Base-by-base conservation (phyloP, 2,329 filamentous ascomycete genomes). In the Fusarium nodosum region DNA sequence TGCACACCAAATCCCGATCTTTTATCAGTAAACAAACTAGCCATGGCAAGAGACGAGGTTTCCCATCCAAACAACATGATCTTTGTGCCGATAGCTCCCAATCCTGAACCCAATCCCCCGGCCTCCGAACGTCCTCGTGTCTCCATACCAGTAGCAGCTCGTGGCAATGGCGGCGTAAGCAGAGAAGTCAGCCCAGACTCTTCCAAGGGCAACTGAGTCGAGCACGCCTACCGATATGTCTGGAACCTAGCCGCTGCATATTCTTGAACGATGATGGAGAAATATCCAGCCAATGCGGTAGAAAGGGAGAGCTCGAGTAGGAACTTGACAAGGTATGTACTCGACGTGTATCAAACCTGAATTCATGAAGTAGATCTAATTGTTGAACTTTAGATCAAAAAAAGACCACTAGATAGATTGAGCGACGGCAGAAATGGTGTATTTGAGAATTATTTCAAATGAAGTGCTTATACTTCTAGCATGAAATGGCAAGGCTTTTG, bases 391-490 rank as follows among this genome's bases (percentile, higher is more conserved):
- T 9, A 56, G 54, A 3, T 33, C 28, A 41, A 7, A 41, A 28
- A 13, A 22, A 3, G 4, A 20, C 2, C 6, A 20, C 6, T 2
- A 18, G 20, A 20, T 15, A 28, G n/a, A 16, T 20, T 16, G 5
- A 28, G n/a, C 31, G 24, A 16, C 2, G 24, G 10, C 5, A 13
- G 16, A 10, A 20, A 9, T 26, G 34, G 10, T 13, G 8, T n/a
- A 8, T 10, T 18, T 51, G 34, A 13, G 20, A 13, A 41, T 41
- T 56, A 56, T 26, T 57, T 57, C 54, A 57, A 57, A 57, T 15
- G 20, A 24, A 30, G 20, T 33, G 20, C 3, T 15, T 16, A 46
- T 33, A 8, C 20, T 22, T 24, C 16, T 10, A 22, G 22, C 5
- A 18, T 3, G 5, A 12, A 20, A 41, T 7, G n/a, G 7, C 13